Evolutionary conservation across 805 yeast species (phyloP).

Genomic region (Candida wancherniae): DNA sequence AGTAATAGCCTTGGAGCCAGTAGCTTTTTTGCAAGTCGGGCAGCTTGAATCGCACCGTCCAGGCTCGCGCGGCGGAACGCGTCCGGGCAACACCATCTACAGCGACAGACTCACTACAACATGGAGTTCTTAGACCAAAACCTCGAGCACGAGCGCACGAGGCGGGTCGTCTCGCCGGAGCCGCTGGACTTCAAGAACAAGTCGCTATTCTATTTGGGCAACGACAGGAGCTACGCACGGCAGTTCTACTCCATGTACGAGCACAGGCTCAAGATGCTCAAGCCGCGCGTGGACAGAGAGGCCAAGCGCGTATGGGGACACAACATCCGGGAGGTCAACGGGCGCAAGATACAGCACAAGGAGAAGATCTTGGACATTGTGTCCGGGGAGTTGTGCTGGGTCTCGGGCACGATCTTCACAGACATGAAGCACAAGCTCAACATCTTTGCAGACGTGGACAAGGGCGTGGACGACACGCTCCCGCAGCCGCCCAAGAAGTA

Average conservation of each 20-base stretch:
- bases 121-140: constrained; percentile 9
- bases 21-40: too few species aligned
- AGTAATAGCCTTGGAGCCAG: too few species aligned
- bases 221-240: constrained; percentile 29
- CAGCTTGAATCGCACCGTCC: background rate
- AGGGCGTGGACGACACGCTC: constrained; percentile 47
- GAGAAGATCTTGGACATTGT: constrained; percentile 55
- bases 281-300: constrained; percentile 27
- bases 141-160: constrained; percentile 1
- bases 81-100: too few species aligned
- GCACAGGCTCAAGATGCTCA: constrained; percentile 30
- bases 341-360: constrained; percentile 27
- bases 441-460: constrained; percentile 74
- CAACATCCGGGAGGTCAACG: constrained; percentile 31
- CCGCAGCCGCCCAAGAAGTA: constrained; percentile 35
- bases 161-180: constrained; percentile 1
- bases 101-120: too few species aligned
- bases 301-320: constrained; percentile 52
- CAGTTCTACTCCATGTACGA: constrained; percentile 44
- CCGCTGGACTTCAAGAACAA: constrained; percentile 12
- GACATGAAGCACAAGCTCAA: constrained; percentile 85
- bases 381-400: constrained; percentile 66
- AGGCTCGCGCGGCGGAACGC: too few species aligned
- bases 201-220: constrained; percentile 18
- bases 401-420: constrained; percentile 79